These are phyloP conservation scores for Cytidiella melzeri DNA, from an alignment of 768 basidiomycete genomes.

Conservation along the genomic window DNA sequence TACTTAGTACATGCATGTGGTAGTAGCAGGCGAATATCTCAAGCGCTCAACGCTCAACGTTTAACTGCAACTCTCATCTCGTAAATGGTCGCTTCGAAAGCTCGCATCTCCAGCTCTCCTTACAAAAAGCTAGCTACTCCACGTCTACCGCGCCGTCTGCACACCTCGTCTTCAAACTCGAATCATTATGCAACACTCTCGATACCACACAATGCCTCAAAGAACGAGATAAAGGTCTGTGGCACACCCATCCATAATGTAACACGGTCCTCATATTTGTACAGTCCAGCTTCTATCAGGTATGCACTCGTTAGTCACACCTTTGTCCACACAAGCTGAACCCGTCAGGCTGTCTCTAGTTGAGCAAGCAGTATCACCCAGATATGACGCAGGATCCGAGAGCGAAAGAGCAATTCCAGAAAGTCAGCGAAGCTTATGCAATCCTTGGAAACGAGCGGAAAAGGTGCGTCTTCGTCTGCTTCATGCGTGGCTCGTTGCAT, in stretches of 20 bases:
- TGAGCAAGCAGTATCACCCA: conserved; percentile 45
- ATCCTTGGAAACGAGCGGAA: conserved; percentile 40
- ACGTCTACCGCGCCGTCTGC: background rate
- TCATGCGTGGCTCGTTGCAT: background rate
- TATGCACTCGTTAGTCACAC: conserved; percentile 9
- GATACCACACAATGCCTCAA: conserved; percentile 28
- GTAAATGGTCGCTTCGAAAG: too few species aligned
- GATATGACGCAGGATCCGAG: conserved; percentile 34
- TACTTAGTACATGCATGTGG: too few species aligned
- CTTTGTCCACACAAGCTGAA: background rate
- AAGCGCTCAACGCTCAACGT: too few species aligned
- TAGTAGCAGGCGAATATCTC: too few species aligned
- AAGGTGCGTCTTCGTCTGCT: conserved; percentile 27
- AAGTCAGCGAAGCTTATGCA: conserved; percentile 42
- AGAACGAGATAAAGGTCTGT: conserved; percentile 31
- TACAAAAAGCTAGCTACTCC: too few species aligned
- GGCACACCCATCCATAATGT: background rate
- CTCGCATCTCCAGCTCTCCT: too few species aligned
- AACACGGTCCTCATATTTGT: background rate
- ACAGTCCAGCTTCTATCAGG: conserved; percentile 34
- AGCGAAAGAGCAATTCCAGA: conserved; percentile 37
- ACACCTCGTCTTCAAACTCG: background rate
- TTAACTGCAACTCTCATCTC: too few species aligned
- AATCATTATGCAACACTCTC: conserved; percentile 32
- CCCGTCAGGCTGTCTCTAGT: conserved; percentile 22